Base-by-base conservation (phyloP, 108 stramenopile species). In the Parmales sp. region DNA sequence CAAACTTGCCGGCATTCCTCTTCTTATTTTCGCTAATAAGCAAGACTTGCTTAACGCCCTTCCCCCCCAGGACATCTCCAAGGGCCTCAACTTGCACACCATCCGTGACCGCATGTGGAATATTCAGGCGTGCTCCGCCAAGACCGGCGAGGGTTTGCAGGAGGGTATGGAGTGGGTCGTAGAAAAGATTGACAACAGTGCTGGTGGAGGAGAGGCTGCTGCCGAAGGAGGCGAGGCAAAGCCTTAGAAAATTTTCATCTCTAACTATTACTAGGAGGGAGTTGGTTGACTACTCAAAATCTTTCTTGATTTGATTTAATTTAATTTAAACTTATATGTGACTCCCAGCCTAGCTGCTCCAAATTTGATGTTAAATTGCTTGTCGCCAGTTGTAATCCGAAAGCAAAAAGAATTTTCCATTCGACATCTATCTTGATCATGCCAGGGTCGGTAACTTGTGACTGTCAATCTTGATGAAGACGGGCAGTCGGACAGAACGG, bases 21-120 rank as follows among this genome's bases (percentile, higher is more conserved):
- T 88, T 37, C 73, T 85, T 2, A 69, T 85, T 16, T 78, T 85
- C 46, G 87, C 84, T 16, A 88, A 88, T 78, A 88, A 88, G 72
- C 84, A 83, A 69, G 87, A 88, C 46, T 65, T 85, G 13, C n/a
- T 82, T 16, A 80, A 76, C 72, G 80, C 84, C 39, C 38, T 80
- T 22, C 65, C 80, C 7, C 36, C 80, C 6, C 72, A 77, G 0
- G 85, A 91, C 72, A 82, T 91, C 43, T 64, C 82, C 4, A 76
- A 80, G 23, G 76, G 68, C 13, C 69, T 91, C n/a, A 70, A 71
- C 38, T 48, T 77, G 11, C 31, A 34, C 1, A 67, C 36, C 50
- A 74, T 80, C 38, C 20, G 65, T 1, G 69, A 74, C 43, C 73
- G 79, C 45, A 68, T 64, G 29, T 80, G 73, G 73, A 70, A 65